Base-by-base conservation (phyloP, 2,329 filamentous ascomycete species). In the Botryotinia calthae region DNA sequence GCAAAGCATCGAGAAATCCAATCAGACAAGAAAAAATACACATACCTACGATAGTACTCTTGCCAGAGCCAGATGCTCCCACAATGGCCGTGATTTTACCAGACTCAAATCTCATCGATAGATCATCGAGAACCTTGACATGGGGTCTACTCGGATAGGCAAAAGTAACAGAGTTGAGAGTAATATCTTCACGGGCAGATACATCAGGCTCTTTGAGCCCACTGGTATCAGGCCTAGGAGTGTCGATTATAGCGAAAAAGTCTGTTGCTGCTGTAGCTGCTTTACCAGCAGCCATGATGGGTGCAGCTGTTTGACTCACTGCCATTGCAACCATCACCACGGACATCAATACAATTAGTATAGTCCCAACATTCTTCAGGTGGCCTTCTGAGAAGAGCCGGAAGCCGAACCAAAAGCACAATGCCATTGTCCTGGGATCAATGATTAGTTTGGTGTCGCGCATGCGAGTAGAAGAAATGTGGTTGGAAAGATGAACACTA, bases 341-440 rank as follows among this genome's bases (percentile, higher is more conserved):
- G 25, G 59, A 66, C 70, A 65, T 65, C 22, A 66, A 40, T 42
- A 71, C 70, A 63, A 89, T 84, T 40, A 89, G 82, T 68, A 91
- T 85, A 12, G 85, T 86, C 61, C 87, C 85, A 18, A 89, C 82
- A 73, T 82, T 83, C 25, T 82, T 76, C 58, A 90, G 79, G 28
- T 83, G 82, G 1, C 84, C 84, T 20, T 87, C 83, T 2, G 83
- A 74, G 65, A 81, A 85, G 0, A 86, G 84, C 65, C 37, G 54
- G 42, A 54, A 85, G 5, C 89, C 89, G 75, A 87, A 91, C 88
- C 88, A 91, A 75, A 91, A 91, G 12, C 86, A 83, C 34, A 91
- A 82, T 1, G 85, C 86, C 74, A 90, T 90, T 0, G 85, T 83
- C 4, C 82, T 85, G 54, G 22, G 37, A n/a, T 9, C 6, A 40